Percentiles rank a stretch among this genome's conserved stretches.
These are phyloP conservation scores for Talinum fruticosum DNA, from an alignment of 148 eudicot species.

Conservation along the genomic window DNA sequence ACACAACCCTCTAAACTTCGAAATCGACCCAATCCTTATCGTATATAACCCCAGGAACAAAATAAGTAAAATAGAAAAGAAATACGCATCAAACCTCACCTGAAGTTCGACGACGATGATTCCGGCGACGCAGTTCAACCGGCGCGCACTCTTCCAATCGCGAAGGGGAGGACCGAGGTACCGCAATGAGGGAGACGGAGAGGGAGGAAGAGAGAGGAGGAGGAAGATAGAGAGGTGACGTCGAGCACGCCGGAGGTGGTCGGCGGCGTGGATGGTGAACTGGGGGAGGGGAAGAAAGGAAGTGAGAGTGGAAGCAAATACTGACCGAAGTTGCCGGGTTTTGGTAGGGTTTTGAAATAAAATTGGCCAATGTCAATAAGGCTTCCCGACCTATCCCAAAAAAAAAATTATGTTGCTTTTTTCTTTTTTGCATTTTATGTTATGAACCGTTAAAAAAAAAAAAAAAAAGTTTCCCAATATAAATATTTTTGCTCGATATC, in stretches of 20 bases:
- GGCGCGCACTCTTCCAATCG: background rate
- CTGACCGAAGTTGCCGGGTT: background rate
- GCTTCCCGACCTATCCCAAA: too few species aligned
- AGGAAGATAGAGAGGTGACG: background rate
- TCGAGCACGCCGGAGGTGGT: background rate
- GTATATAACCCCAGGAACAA: background rate
- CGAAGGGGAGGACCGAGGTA: background rate
- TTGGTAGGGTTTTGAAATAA: background rate
- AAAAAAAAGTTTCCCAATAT: too few species aligned
- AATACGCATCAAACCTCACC: background rate
- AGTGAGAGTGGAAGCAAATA: background rate
- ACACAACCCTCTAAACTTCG: background rate
- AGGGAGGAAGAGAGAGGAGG: background rate
- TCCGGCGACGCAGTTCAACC: background rate
- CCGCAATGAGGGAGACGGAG: background rate
- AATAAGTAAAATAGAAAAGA: background rate
- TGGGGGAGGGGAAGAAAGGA: background rate
- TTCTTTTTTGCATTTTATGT: too few species aligned
- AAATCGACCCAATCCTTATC: background rate
- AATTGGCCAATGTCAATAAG: too few species aligned
- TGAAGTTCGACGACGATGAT: background rate
- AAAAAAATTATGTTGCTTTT: too few species aligned
- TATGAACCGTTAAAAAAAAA: too few species aligned
- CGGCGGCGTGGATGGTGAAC: background rate
- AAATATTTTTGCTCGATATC: too few species aligned